Percentiles rank a stretch among this genome's conserved stretches.
Evolutionary conservation across 257 asterid genomes (phyloP).

Genomic region (Lycium barbarum): DNA sequence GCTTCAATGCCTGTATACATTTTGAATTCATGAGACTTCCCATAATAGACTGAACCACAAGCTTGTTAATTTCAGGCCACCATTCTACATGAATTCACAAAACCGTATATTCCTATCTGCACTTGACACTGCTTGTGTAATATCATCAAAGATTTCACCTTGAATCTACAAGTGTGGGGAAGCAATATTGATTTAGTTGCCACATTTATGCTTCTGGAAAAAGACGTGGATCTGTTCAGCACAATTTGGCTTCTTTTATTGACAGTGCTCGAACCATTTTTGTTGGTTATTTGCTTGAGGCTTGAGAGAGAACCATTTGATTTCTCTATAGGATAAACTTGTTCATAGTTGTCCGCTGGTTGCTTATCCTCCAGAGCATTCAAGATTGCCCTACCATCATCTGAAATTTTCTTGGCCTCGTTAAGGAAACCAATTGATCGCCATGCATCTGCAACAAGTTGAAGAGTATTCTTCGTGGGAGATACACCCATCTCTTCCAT

Average conservation of each 20-base stretch:
- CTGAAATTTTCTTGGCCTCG: conserved; percentile 65
- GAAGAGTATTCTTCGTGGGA: conserved; percentile 62
- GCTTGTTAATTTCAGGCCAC: conserved; percentile 41
- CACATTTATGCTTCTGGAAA: conserved; percentile 41
- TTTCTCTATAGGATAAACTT: conserved; percentile 37
- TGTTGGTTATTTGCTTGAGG: conserved; percentile 34
- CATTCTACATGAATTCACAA: conserved; percentile 49
- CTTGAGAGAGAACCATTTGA: conserved; percentile 44
- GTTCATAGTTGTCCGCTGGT: conserved; percentile 37
- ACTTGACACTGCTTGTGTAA: conserved; percentile 43
- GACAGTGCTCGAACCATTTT: conserved; percentile 40
- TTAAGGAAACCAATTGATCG: conserved; percentile 67
- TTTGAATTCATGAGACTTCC: conserved; percentile 26
- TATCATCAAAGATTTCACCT: conserved; percentile 34
- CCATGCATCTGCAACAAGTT: conserved; percentile 96
- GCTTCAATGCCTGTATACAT: not conserved
- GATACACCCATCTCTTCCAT: conserved; percentile 65
- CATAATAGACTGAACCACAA: not conserved
- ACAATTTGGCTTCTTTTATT: conserved; percentile 43
- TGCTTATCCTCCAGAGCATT: conserved; percentile 27
- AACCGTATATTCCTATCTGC: conserved; percentile 43
- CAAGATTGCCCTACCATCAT: conserved; percentile 28
- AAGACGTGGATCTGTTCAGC: conserved; percentile 48
- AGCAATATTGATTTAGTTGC: conserved; percentile 46
- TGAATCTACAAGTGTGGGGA: conserved; percentile 42